A percentile compares a stretch with the other conserved stretches of the same genome.
Conservation (phyloP, 2,329 filamentous ascomycete genomes). For the Claviceps fusiformis region DNA sequence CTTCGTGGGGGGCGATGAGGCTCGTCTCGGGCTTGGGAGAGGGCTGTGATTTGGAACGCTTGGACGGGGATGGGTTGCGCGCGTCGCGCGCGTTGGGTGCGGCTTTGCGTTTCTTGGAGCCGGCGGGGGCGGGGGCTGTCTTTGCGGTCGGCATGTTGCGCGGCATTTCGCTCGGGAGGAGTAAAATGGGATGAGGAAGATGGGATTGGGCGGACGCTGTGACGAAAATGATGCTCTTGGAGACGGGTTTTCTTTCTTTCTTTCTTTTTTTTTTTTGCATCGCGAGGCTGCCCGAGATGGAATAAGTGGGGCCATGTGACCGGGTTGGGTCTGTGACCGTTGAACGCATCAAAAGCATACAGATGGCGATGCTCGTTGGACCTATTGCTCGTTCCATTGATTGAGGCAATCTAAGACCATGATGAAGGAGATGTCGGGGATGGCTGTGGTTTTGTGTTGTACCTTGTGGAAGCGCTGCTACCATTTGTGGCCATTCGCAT, state of each 20-base stretch:
- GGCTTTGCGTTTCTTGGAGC: not conserved
- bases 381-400: too few relatives aligned
- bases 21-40: slow-evolving; percentile 8
- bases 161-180: not conserved
- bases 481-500: too few relatives aligned
- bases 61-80: not conserved
- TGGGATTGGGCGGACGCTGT: not conserved
- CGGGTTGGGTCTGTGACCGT: too few relatives aligned
- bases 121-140: not conserved
- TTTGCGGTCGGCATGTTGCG: not conserved
- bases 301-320: not conserved
- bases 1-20: slow-evolving; percentile 25
- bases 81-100: too few relatives aligned
- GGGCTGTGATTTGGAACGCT: slow-evolving; percentile 2
- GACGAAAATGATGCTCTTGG: not conserved
- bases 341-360: too few relatives aligned
- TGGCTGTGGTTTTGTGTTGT: too few relatives aligned
- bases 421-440: too few relatives aligned
- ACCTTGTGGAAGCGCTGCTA: too few relatives aligned
- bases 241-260: not conserved
- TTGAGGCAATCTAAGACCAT: too few relatives aligned
- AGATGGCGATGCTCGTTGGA: not conserved
- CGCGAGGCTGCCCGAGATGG: not conserved
- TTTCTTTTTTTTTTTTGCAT: not conserved
- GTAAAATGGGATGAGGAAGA: not conserved